phyloP scores from a whole-genome alignment of 352 stramenopile species.

The Phytophthora colocasiae region DNA sequence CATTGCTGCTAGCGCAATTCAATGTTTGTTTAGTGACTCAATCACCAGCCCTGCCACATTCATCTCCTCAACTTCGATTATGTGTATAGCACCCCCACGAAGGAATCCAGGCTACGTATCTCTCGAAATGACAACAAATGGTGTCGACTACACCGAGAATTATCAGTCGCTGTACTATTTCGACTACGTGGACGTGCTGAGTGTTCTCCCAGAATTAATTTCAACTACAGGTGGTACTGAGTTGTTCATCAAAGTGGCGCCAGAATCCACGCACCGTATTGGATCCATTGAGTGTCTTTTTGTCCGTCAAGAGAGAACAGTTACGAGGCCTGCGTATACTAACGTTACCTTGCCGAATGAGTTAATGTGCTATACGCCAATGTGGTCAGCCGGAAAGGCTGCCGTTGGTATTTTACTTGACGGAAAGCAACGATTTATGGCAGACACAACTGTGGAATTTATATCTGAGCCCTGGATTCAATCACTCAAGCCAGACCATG shows the following conservation, averaged over 20 bases:
- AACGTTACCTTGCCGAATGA: conserved; percentile 17
- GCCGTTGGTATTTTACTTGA: conserved; percentile 37
- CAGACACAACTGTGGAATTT: conserved; percentile 27
- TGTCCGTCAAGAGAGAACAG: conserved; percentile 9
- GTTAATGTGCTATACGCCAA: conserved; percentile 35
- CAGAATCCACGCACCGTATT: conserved; percentile 15
- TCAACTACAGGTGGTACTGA: conserved; percentile 36
- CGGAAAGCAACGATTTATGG: conserved; percentile 27
- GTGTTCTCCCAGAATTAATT: conserved; percentile 33
- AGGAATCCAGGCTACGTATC: conserved; percentile 32
- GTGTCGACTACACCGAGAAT: conserved; percentile 50
- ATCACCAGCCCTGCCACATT: conserved; percentile 12
- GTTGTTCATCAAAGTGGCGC: conserved; percentile 31
- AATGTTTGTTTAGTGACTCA: conserved; percentile 51
- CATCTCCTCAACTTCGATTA: conserved; percentile 39
- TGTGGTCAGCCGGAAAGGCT: conserved; percentile 37
- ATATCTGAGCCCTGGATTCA: conserved; percentile 30
- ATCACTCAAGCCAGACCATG: conserved; percentile 34
- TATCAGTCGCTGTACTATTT: conserved; percentile 41
- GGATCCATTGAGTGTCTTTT: conserved; percentile 49
- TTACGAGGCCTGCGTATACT: conserved; percentile 31
- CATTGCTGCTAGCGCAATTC: conserved; percentile 14
- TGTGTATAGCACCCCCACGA: conserved; percentile 35
- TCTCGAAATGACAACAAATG: conserved; percentile 58
- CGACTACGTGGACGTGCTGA: conserved; percentile 33